Base-by-base conservation (phyloP, 495 filamentous ascomycete species). In the Neurospora intermedia region DNA sequence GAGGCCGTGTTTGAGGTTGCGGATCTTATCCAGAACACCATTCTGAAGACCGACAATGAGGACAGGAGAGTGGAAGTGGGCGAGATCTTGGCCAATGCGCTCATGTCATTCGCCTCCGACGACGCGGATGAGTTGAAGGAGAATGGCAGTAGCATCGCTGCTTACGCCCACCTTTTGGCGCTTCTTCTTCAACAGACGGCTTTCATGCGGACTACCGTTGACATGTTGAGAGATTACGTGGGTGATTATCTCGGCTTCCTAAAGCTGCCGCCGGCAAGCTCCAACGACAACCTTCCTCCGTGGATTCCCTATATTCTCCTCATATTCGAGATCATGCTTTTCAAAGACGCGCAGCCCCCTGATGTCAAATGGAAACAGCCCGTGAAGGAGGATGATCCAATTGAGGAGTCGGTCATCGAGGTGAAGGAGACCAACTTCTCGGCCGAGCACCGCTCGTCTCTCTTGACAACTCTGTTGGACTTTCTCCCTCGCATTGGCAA, bases 291-390 rank as follows among this genome's bases (percentile, higher is more conserved):
- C 72, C 83, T 92, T 43, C 89, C 94, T 42, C 93, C 94, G 13
- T 99, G 96, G 96, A 89, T 98, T 76, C 91, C 93, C 43, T 93
- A 94, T 76, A 89, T 98, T 13, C 85, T 98, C 31, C 89, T 98
- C 18, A 90, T 98, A 40, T 87, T 97, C 27, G 96, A 99, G 83
- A 93, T 92, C 72, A 83, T 99, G 46, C 86, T 99, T 4, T 89
- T 92, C 54, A 92, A 98, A 77, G 95, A 97, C 78, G 88, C 91
- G 72, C 91, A 94, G 76, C 94, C 94, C 3, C 84, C 84, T 16
- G 88, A 93, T 75, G 90, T 94, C 70, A 84, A 84, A 70, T 98
- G 93, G 91, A 89, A 84, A 16, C 75, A 85, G 3, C 93, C 93
- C 31, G 82, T 82, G 66, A 86, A 81, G 39, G 85, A 89, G 38